Evolutionary conservation across 164 flowering plant species (phyloP).

Genomic region (Kalanchoe fedtschenkoi): DNA sequence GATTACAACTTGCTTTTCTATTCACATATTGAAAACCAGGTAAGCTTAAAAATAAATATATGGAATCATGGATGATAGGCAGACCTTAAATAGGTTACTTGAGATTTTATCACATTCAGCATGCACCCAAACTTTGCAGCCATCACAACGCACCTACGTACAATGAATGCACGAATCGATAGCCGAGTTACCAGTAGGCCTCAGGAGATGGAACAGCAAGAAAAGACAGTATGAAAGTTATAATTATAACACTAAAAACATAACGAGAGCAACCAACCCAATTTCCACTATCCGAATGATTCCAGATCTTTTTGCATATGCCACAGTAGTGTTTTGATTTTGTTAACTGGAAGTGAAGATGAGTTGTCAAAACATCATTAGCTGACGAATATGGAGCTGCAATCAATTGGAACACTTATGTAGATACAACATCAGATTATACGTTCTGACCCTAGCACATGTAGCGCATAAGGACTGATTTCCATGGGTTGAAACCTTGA

Average conservation of each 20-base stretch:
- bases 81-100: constrained; percentile 58
- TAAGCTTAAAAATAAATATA: neutral
- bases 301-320: constrained; percentile 88
- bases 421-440: neutral
- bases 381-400: neutral
- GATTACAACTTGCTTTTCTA: constrained; percentile 4
- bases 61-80: constrained; percentile 2
- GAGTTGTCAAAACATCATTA: neutral
- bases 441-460: constrained; percentile 59
- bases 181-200: neutral
- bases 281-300: constrained; percentile 81
- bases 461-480: constrained; percentile 49
- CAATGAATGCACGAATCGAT: neutral
- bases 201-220: neutral
- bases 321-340: constrained; percentile 91
- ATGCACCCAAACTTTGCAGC: constrained; percentile 96
- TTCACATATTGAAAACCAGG: neutral
- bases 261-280: constrained; percentile 48
- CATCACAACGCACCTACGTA: constrained; percentile 74
- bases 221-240: neutral
- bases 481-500: constrained; percentile 22
- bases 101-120: constrained; percentile 83
- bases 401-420: constrained; percentile 3
- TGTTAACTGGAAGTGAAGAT: constrained; percentile 29
- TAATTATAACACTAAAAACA: neutral